These are phyloP conservation scores for Forsythia suspensa DNA, from an alignment of 257 asterid species.

Conservation along the genomic window DNA sequence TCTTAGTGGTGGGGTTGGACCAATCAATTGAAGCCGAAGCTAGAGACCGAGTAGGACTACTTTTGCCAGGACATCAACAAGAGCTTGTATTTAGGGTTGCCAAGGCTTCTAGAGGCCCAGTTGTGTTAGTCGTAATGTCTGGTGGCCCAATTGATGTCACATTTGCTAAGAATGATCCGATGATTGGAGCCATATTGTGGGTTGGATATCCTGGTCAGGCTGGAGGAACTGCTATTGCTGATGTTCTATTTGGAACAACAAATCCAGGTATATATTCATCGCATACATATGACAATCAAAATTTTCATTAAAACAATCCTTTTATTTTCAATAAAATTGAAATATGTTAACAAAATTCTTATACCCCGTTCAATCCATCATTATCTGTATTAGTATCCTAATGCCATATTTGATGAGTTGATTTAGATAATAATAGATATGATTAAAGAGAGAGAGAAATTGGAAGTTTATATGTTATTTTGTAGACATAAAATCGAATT, in stretches of 20 bases:
- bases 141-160: slow-evolving; percentile 87
- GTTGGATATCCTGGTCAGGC: slow-evolving; percentile 94
- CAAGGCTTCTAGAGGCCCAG: slow-evolving; percentile 75
- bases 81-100: slow-evolving; percentile 84
- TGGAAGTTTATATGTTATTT: too few relatives aligned
- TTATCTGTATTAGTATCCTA: too few relatives aligned
- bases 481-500: not conserved
- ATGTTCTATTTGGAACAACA: slow-evolving; percentile 62
- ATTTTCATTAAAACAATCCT: too few relatives aligned
- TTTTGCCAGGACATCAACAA: slow-evolving; percentile 78
- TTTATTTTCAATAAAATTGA: too few relatives aligned
- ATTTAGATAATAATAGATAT: too few relatives aligned
- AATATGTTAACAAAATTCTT: too few relatives aligned
- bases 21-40: slow-evolving; percentile 75
- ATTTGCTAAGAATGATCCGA: slow-evolving; percentile 72
- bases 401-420: too few relatives aligned
- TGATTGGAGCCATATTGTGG: slow-evolving; percentile 72
- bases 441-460: too few relatives aligned
- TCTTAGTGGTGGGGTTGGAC: slow-evolving; percentile 72
- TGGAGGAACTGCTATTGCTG: slow-evolving; percentile 87
- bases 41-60: slow-evolving; percentile 59
- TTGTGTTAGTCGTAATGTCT: slow-evolving; percentile 67
- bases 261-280: slow-evolving; percentile 58
- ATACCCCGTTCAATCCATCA: too few relatives aligned
- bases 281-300: too few relatives aligned